phyloP scores from a whole-genome alignment of 306 rosid species.

The Lupinus albus region DNA sequence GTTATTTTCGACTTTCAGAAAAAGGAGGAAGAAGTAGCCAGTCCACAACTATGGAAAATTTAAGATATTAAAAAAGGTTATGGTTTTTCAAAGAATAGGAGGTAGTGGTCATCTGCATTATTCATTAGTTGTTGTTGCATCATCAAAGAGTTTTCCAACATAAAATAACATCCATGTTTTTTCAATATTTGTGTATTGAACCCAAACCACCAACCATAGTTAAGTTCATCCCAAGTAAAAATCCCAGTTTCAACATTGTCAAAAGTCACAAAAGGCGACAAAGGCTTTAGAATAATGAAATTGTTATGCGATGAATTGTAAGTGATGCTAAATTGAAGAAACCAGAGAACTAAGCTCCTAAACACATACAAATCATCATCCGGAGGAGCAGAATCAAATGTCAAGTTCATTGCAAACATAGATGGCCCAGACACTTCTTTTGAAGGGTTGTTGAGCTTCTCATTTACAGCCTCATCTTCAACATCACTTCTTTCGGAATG shows the following conservation, averaged over 20 bases:
- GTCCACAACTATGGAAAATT: constrained; percentile 1
- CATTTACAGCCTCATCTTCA: constrained; percentile 47
- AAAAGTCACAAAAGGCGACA: background rate
- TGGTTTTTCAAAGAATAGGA: no score
- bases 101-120: no score
- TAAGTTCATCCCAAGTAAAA: background rate
- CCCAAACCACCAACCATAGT: constrained; percentile 1
- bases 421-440: constrained; percentile 64
- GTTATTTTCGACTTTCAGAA: constrained; percentile 30
- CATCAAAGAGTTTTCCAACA: constrained; percentile 6
- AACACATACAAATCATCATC: constrained; percentile 68
- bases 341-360: constrained; percentile 18
- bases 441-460: constrained; percentile 51
- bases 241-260: background rate
- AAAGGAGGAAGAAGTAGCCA: constrained; percentile 5
- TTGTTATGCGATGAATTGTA: constrained; percentile 1
- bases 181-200: background rate
- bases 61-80: no score
- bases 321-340: background rate
- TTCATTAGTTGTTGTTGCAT: background rate
- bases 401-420: constrained; percentile 65
- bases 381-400: constrained; percentile 66
- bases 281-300: background rate
- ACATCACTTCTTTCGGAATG: constrained; percentile 57
- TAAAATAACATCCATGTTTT: background rate